Evolutionary conservation across 805 yeast species (phyloP).

Genomic region (Alloascoidea hylecoeti): DNA sequence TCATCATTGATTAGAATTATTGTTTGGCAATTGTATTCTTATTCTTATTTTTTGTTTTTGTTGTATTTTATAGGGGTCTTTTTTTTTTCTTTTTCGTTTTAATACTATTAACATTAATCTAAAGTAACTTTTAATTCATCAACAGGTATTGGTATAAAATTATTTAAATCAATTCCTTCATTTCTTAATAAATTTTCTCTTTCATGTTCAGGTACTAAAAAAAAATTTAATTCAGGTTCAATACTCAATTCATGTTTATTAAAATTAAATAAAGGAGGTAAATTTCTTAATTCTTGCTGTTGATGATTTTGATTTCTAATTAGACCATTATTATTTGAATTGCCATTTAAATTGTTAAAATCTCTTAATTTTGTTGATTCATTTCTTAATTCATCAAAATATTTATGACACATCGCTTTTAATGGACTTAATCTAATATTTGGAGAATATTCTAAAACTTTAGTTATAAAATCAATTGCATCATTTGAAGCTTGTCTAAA

Average conservation of each 20-base stretch:
- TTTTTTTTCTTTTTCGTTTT: not conserved
- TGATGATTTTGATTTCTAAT: slow-evolving; percentile 35
- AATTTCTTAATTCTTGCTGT: slow-evolving; percentile 53
- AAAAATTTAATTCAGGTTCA: slow-evolving; percentile 1
- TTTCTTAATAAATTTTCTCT: slow-evolving; percentile 9
- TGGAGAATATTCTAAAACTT: slow-evolving; percentile 65
- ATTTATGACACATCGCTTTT: slow-evolving; percentile 55
- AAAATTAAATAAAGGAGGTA: slow-evolving; percentile 62
- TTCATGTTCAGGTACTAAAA: slow-evolving; percentile 1
- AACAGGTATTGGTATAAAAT: slow-evolving; percentile 1
- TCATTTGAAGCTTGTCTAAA: slow-evolving; percentile 52
- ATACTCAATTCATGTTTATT: slow-evolving; percentile 35
- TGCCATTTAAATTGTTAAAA: slow-evolving; percentile 30
- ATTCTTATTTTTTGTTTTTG: slow-evolving; percentile 1
- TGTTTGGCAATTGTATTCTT: too few species aligned
- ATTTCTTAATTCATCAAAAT: slow-evolving; percentile 54
- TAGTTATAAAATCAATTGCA: slow-evolving; percentile 59
- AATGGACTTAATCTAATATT: slow-evolving; percentile 52
- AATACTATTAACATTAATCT: not conserved
- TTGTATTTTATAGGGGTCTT: not conserved
- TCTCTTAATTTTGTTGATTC: slow-evolving; percentile 7
- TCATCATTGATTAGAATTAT: too few species aligned
- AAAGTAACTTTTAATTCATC: slow-evolving; percentile 2
- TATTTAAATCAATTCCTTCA: not conserved
- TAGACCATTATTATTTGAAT: slow-evolving; percentile 59